phyloP scores from a whole-genome alignment of 169 alveolate genomes.

The Eimeria praecox region DNA sequence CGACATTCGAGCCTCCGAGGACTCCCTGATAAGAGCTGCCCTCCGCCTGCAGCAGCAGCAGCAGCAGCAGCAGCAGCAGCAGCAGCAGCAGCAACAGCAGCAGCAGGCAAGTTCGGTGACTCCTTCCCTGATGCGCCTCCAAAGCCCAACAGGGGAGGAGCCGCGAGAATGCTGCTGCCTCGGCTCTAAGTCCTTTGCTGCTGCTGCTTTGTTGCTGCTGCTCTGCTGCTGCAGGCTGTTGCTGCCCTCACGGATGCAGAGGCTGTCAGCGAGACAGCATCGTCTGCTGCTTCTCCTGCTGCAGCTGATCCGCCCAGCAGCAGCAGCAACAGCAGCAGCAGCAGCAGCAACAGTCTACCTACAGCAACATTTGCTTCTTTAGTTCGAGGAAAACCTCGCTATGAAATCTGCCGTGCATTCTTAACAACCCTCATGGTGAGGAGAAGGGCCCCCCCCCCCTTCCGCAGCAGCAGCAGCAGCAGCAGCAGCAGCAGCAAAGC shows the following conservation, averaged over 20 bases:
- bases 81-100: background rate
- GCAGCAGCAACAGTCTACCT: conserved; percentile 20
- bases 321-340: conserved; percentile 37
- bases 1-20: conserved; percentile 44
- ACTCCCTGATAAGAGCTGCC: background rate
- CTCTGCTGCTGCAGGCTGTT: background rate
- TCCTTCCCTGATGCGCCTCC: background rate
- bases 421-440: conserved; percentile 45
- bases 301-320: background rate
- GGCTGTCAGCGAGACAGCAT: background rate
- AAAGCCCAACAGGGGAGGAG: background rate
- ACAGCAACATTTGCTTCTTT: conserved; percentile 41
- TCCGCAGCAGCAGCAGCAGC: conserved; percentile 8
- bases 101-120: background rate
- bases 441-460: background rate
- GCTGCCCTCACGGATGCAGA: background rate
- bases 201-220: background rate
- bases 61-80: conserved; percentile 57
- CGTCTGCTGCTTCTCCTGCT: conserved; percentile 32
- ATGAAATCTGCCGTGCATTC: conserved; percentile 60
- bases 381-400: conserved; percentile 22
- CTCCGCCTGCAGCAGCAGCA: conserved; percentile 50
- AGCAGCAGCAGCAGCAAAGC: background rate
- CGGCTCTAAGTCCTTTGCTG: background rate
- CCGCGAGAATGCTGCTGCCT: background rate